Conservation (phyloP, 1,284 basidiomycete species). For the Naganishia albida region DNA sequence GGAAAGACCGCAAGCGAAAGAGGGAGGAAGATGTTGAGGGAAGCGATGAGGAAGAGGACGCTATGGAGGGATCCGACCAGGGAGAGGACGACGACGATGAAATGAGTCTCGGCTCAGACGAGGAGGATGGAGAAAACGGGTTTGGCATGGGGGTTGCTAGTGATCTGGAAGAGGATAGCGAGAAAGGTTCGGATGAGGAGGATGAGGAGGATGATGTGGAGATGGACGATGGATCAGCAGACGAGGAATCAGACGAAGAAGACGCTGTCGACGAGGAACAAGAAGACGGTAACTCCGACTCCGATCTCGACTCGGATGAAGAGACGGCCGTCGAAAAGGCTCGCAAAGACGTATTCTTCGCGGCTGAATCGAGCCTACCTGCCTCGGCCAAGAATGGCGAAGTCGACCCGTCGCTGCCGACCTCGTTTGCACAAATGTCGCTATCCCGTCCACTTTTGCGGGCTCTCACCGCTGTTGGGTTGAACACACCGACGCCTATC, state of each 20-base stretch:
- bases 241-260: constrained; percentile 38
- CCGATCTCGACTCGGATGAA: constrained; percentile 59
- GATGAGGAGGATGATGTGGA: constrained; percentile 46
- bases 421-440: constrained; percentile 81
- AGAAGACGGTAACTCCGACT: constrained; percentile 50
- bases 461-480: constrained; percentile 76
- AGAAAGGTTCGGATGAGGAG: constrained; percentile 40
- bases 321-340: constrained; percentile 72
- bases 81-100: constrained; percentile 41
- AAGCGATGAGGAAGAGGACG: constrained; percentile 38
- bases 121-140: constrained; percentile 40
- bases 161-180: constrained; percentile 36
- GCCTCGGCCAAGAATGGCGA: constrained; percentile 56
- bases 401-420: constrained; percentile 37
- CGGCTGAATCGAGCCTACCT: constrained; percentile 58
- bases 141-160: constrained; percentile 37
- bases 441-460: constrained; percentile 86
- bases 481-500: constrained; percentile 88
- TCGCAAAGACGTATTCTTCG: constrained; percentile 83
- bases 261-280: constrained; percentile 48
- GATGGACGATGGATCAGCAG: constrained; percentile 43
- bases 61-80: constrained; percentile 33
- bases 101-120: constrained; percentile 42
- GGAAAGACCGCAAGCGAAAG: constrained; percentile 57
- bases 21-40: constrained; percentile 50